These are phyloP conservation scores for Rhamnella rubrinervis DNA, from an alignment of 331 rosid species.

Conservation along the genomic window DNA sequence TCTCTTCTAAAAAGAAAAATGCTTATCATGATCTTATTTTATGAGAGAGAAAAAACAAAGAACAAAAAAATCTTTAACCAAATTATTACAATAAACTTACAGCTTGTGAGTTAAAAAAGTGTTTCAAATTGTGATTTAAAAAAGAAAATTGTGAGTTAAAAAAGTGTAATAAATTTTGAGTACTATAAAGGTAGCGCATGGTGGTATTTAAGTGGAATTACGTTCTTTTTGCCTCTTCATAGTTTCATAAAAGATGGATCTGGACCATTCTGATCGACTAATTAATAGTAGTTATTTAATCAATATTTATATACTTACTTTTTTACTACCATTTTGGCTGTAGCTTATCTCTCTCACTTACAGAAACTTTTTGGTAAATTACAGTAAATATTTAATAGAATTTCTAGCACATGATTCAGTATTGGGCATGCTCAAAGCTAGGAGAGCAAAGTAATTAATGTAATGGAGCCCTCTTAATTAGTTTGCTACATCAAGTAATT, in stretches of 20 bases:
- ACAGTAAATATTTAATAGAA: constrained; percentile 4
- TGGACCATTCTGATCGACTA: background rate
- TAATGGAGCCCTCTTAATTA: background rate
- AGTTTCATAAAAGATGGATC: background rate
- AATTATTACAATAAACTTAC: no score
- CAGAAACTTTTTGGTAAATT: constrained; percentile 1
- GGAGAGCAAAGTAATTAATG: background rate
- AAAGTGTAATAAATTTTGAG: background rate
- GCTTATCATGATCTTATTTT: no score
- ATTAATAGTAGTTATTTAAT: constrained; percentile 6
- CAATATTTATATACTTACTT: background rate
- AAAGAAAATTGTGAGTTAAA: no score
- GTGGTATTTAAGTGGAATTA: background rate
- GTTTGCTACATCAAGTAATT: no score
- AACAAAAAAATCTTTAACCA: no score
- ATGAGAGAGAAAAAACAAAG: no score
- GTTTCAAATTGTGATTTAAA: no score
- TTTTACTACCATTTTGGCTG: constrained; percentile 11
- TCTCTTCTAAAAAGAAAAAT: no score
- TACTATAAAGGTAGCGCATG: background rate
- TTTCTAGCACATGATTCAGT: constrained; percentile 4
- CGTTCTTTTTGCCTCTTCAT: background rate
- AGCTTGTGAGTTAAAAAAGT: no score
- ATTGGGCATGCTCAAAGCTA: constrained; percentile 7
- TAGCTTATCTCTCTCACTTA: constrained; percentile 5